Base-by-base conservation (phyloP, 768 basidiomycete species). In the Lyophyllum shimeji region DNA sequence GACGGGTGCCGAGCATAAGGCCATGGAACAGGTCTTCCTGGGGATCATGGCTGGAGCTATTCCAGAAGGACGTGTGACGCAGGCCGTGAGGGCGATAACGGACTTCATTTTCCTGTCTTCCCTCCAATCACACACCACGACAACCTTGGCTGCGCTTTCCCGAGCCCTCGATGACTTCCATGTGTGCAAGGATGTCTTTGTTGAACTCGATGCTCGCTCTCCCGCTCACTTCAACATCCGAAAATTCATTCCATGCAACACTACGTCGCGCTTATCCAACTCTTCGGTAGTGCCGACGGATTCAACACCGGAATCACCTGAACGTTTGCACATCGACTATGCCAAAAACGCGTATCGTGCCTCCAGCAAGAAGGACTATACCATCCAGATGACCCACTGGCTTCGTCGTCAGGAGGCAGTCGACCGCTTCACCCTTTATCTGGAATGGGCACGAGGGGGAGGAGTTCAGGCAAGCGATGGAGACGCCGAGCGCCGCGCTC, bases 261-360 rank as follows among this genome's bases (percentile, higher is more conserved):
- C 53, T 76, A 76, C 58, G 2, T 62, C 1, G 54, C 67, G 0
- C 34, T 56, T 0, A 78, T 77, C 29, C 53, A 54, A 1, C 48
- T 53, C 17, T 62, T 62, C 43, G 72, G 71, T 7, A 68, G 65
- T 7, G 57, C 64, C 0, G 70, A 74, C 55, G 66, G 68, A 17
- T 74, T 65, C 60, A 74, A 74, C 54, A 73, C 70, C 0, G n/a
- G 75, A 79, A 56, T 23, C 43, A 0, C 56, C 70, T 0, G 75
- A 79, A 59, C 65, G 69, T 0, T 66, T 80, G 0, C 80, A 80
- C 51, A 79, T 79, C 46, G 69, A 79, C 60, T 70, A 66, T 43
- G 72, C 75, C 1, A 80, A 81, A 57, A 37, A 60, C 2, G 70
- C 63, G 0, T 73, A 71, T 49, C 43, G 52, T 15, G 69, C 67